These are phyloP conservation scores for Globisporangium mamillatum DNA, from an alignment of 352 stramenopile species.

Conservation along the genomic window DNA sequence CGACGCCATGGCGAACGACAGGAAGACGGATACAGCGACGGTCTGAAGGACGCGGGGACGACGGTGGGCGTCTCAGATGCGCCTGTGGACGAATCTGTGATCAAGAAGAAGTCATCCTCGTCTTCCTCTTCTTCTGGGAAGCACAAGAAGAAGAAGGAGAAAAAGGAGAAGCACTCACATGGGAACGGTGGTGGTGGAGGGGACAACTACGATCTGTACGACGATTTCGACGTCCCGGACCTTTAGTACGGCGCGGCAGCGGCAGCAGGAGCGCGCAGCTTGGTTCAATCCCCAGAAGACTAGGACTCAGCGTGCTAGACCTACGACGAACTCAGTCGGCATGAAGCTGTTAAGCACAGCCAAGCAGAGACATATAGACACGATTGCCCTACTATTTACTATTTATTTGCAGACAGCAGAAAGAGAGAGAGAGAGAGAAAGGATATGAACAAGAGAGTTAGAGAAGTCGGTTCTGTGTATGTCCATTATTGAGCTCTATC, in stretches of 20 bases:
- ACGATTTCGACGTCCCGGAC: conserved; percentile 12
- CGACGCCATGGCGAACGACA: conserved; percentile 29
- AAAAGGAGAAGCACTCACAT: conserved; percentile 27
- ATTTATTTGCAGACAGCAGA: neutral
- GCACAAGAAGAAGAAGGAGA: conserved; percentile 50
- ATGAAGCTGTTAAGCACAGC: too few relatives aligned
- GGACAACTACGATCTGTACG: conserved; percentile 2
- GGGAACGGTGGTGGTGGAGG: neutral
- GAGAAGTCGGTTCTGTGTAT: too few relatives aligned
- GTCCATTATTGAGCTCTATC: neutral
- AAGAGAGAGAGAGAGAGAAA: too few relatives aligned
- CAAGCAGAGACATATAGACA: neutral
- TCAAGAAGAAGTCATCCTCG: conserved; percentile 33
- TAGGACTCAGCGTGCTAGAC: conserved; percentile 15
- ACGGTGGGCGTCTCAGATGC: neutral
- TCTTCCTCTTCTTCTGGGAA: conserved; percentile 23
- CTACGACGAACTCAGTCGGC: neutral
- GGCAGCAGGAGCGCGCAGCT: neutral
- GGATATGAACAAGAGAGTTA: too few relatives aligned
- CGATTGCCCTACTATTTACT: too few relatives aligned
- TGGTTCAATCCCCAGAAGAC: conserved; percentile 12
- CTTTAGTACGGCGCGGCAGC: neutral
- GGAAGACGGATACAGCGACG: conserved; percentile 22
- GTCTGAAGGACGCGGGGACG: neutral
- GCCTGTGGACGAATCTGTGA: conserved; percentile 19